Evolutionary conservation across 2,329 filamentous ascomycete species (phyloP).

Genomic region (Pezicula rhizophila): DNA sequence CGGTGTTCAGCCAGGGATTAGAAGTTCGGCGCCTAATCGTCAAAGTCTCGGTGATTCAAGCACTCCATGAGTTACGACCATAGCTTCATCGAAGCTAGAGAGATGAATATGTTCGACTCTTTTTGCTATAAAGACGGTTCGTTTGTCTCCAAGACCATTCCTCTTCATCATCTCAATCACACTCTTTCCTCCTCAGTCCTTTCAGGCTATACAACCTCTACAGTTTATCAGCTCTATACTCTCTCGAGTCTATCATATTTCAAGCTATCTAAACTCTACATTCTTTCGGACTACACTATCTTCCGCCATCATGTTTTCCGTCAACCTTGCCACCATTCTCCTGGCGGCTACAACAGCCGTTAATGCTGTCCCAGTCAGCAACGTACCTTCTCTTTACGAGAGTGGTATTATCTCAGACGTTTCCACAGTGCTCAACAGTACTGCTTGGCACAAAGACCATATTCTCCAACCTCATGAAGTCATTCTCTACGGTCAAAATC

Average conservation of each 20-base stretch:
- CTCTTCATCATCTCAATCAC: neutral
- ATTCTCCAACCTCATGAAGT: constrained; percentile 1
- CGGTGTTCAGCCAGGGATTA: too few species aligned
- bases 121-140: too few species aligned
- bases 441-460: neutral
- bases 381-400: neutral
- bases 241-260: neutral
- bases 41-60: too few species aligned
- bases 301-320: neutral
- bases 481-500: neutral
- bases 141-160: too few species aligned
- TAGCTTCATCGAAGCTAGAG: too few species aligned
- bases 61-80: too few species aligned
- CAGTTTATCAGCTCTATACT: neutral
- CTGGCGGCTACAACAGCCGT: neutral
- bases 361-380: neutral
- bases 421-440: neutral
- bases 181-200: neutral
- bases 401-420: neutral
- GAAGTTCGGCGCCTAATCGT: too few species aligned
- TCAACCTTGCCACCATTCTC: neutral
- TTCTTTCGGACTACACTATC: too few species aligned
- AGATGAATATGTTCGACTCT: too few species aligned
- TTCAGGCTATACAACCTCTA: neutral
- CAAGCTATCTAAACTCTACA: neutral